phyloP scores from a whole-genome alignment of 2,329 filamentous ascomycete genomes.

The Fusarium floridanum region DNA sequence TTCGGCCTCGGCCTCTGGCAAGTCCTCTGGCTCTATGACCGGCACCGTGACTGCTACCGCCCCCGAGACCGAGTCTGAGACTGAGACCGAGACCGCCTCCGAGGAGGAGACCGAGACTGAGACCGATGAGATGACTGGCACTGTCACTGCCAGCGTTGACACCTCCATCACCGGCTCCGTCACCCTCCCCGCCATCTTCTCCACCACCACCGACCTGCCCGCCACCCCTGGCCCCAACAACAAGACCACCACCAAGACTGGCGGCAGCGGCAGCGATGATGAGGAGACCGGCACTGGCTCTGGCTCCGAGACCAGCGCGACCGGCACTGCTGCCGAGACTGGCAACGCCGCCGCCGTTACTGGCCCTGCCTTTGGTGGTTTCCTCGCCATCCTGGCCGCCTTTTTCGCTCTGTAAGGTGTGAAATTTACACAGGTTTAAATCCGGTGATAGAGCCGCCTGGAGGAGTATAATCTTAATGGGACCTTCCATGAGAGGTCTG shows the following conservation, averaged over 20 bases:
- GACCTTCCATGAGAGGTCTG: constrained; percentile 3
- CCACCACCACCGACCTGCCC: constrained; percentile 20
- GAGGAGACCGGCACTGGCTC: neutral
- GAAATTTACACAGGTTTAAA: constrained; percentile 1
- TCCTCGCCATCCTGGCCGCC: constrained; percentile 50
- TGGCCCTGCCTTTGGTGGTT: constrained; percentile 44
- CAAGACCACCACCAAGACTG: constrained; percentile 27
- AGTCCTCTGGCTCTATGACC: constrained; percentile 8
- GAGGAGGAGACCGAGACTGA: neutral
- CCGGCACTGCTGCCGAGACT: constrained; percentile 26
- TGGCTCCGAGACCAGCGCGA: constrained; percentile 5
- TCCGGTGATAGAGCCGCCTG: constrained; percentile 2
- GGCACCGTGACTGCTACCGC: constrained; percentile 5
- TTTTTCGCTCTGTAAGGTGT: constrained; percentile 50
- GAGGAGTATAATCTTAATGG: neutral
- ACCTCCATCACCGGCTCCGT: constrained; percentile 11
- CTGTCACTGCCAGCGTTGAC: neutral
- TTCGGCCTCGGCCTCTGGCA: constrained; percentile 30
- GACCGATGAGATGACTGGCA: neutral
- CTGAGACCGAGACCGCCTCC: neutral
- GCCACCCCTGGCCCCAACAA: constrained; percentile 27
- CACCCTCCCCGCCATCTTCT: constrained; percentile 34
- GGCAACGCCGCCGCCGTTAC: constrained; percentile 33
- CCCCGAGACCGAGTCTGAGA: neutral
- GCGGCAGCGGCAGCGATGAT: neutral